Evolutionary conservation across 805 yeast genomes (phyloP).

Genomic region (Lipomyces orientalis): DNA sequence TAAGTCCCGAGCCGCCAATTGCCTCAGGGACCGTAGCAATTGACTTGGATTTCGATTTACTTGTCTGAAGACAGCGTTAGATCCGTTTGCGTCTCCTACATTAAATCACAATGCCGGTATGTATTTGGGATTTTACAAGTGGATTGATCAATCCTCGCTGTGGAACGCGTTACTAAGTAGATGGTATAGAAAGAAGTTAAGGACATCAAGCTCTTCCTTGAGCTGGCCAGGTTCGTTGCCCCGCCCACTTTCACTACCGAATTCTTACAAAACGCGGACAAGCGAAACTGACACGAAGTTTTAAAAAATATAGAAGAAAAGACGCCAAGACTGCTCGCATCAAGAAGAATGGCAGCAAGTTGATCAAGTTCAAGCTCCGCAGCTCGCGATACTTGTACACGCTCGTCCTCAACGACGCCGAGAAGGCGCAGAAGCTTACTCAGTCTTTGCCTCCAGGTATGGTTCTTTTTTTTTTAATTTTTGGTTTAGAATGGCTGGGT

Average conservation of each 20-base stretch:
- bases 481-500: background rate
- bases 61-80: background rate
- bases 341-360: slow-evolving; percentile 91
- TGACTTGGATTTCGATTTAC: background rate
- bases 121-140: background rate
- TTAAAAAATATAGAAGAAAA: slow-evolving; percentile 56
- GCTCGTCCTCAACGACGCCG: slow-evolving; percentile 90
- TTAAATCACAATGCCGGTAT: slow-evolving; percentile 1
- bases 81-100: background rate
- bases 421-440: slow-evolving; percentile 96
- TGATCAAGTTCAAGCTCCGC: slow-evolving; percentile 99
- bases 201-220: slow-evolving; percentile 97
- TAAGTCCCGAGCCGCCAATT: too few relatives aligned
- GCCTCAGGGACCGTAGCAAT: too few relatives aligned
- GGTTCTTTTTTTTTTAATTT: slow-evolving; percentile 7
- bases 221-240: slow-evolving; percentile 58
- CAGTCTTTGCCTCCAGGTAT: slow-evolving; percentile 90
- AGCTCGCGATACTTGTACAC: slow-evolving; percentile 95
- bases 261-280: too few relatives aligned
- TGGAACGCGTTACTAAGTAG: background rate
- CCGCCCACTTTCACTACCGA: too few relatives aligned
- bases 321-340: slow-evolving; percentile 93
- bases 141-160: background rate
- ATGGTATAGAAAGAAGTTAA: slow-evolving; percentile 67
- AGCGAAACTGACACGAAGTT: background rate